Evolutionary conservation across 2,329 filamentous ascomycete species (phyloP).

Genomic region (Stachybotrys chlorohalonatus): DNA sequence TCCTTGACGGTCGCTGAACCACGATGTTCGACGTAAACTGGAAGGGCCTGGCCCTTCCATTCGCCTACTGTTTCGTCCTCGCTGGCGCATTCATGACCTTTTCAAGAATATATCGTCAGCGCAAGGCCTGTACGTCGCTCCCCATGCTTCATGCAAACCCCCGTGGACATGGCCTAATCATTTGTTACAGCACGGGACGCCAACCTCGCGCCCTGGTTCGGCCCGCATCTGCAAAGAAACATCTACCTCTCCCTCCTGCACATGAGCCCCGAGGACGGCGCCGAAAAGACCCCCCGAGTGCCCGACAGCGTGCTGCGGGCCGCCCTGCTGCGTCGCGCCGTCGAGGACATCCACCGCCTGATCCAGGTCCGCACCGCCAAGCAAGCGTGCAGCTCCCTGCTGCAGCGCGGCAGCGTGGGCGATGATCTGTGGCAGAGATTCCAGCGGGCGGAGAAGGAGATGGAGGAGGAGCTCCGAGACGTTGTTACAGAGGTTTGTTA

Average conservation of each 20-base stretch:
- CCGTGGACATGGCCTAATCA: neutral
- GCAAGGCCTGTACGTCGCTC: constrained; percentile 61
- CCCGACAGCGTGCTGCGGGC: constrained; percentile 83
- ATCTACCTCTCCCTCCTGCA: constrained; percentile 91
- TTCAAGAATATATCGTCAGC: constrained; percentile 84
- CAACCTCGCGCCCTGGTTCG: constrained; percentile 90
- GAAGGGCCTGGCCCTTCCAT: constrained; percentile 75
- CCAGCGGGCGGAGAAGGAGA: constrained; percentile 86
- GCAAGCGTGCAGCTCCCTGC: constrained; percentile 70
- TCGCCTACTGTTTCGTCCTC: constrained; percentile 83
- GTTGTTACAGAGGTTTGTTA: constrained; percentile 75
- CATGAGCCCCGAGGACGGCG: constrained; percentile 52
- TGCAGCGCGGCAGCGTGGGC: constrained; percentile 87
- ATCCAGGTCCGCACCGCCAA: constrained; percentile 84
- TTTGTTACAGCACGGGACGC: constrained; percentile 57
- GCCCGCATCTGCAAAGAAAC: constrained; percentile 81
- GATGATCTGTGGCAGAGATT: constrained; percentile 96
- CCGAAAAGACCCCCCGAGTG: constrained; percentile 59
- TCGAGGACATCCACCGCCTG: constrained; percentile 88
- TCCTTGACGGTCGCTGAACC: constrained; percentile 5
- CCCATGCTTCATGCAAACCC: neutral
- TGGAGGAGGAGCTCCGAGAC: constrained; percentile 91
- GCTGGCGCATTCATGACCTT: constrained; percentile 85
- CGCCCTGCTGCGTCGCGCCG: constrained; percentile 77
- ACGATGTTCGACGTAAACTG: constrained; percentile 58